A percentile compares a stretch with the other conserved stretches of the same genome.
Evolutionary conservation across 148 eudicot genomes (phyloP).

Genomic region (Vaccinium darrowii): DNA sequence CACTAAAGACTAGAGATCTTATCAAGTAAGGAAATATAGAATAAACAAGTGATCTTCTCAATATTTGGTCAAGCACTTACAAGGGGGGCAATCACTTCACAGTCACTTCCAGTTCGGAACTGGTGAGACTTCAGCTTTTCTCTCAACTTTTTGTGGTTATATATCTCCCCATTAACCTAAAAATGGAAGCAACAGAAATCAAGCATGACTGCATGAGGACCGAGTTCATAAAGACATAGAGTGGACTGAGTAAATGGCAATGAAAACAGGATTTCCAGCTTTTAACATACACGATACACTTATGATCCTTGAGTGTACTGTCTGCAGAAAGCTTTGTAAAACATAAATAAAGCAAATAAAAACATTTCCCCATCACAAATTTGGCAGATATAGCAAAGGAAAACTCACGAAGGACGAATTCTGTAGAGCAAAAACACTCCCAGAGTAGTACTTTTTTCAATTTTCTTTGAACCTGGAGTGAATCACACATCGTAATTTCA

Average conservation of each 20-base stretch:
- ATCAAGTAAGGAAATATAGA: not conserved
- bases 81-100: slow-evolving; percentile 94
- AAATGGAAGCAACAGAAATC: slow-evolving; percentile 18
- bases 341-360: not conserved
- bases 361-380: not conserved
- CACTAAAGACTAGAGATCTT: not conserved
- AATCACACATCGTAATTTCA: not conserved
- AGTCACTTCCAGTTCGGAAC: slow-evolving; percentile 87
- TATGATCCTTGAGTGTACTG: not conserved
- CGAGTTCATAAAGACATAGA: slow-evolving; percentile 9
- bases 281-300: not conserved
- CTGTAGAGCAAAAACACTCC: not conserved
- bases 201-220: not conserved
- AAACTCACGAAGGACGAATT: not conserved
- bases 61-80: slow-evolving; percentile 43
- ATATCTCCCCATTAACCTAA: slow-evolving; percentile 92
- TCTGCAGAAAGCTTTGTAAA: not conserved
- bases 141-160: slow-evolving; percentile 73
- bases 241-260: not conserved
- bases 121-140: slow-evolving; percentile 57
- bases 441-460: not conserved
- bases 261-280: not conserved
- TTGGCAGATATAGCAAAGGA: not conserved
- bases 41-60: slow-evolving; percentile 4
- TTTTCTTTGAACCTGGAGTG: not conserved